Conservation (phyloP, 164 flowering plant genomes). For the Malania oleifera region DNA sequence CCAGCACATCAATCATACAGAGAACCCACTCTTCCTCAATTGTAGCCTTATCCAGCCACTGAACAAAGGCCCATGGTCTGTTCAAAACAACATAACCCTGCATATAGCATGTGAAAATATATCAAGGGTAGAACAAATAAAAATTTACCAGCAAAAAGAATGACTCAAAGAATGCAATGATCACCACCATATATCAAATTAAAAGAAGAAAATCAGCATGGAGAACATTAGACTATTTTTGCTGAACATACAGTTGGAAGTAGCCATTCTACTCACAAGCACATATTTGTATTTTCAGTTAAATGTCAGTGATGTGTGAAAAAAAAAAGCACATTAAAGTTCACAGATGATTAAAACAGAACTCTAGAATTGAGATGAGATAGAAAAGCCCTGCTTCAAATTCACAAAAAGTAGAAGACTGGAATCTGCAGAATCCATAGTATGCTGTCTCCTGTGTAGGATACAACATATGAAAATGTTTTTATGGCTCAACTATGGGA, state of each 20-base stretch:
- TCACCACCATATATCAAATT: background rate
- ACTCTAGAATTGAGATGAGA: too few species aligned
- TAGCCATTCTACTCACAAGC: too few species aligned
- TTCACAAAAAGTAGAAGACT: too few species aligned
- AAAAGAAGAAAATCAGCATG: background rate
- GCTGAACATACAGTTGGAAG: too few species aligned
- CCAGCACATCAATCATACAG: conserved; percentile 1
- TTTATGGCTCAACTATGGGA: background rate
- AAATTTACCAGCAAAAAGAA: background rate
- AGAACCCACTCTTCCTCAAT: conserved; percentile 90
- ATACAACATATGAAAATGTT: background rate
- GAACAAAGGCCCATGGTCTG: conserved; percentile 99
- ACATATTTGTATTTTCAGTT: too few species aligned
- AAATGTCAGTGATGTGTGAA: too few species aligned
- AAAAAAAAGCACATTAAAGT: too few species aligned
- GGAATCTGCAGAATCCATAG: too few species aligned
- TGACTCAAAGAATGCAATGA: background rate
- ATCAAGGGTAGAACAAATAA: background rate
- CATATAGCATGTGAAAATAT: conserved; percentile 16
- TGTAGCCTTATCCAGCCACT: conserved; percentile 83
- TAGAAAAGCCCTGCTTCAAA: too few species aligned
- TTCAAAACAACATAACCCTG: conserved; percentile 96
- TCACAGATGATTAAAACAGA: too few species aligned
- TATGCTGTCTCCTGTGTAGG: too few species aligned
- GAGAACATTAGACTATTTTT: too few species aligned